Evolutionary conservation across 106 monocot genomes (phyloP).

Genomic region (Acanthochlamys bracteata): DNA sequence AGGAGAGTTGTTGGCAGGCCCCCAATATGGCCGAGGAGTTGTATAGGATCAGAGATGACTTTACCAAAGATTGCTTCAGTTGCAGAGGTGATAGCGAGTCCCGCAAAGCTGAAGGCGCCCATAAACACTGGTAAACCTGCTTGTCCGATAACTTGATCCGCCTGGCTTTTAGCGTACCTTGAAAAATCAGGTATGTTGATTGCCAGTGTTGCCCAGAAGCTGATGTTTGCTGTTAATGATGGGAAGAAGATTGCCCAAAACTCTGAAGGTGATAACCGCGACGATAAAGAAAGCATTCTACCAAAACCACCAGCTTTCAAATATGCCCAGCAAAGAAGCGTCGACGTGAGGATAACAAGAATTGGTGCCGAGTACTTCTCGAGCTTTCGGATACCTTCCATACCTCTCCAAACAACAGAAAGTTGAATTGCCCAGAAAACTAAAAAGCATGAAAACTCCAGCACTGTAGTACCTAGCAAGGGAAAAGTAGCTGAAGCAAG

Average conservation of each 20-base stretch:
- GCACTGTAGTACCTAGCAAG: conserved; percentile 29
- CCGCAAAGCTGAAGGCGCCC: conserved; percentile 80
- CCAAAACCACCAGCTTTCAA: conserved; percentile 71
- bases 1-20: conserved; percentile 36
- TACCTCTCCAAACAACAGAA: conserved; percentile 34
- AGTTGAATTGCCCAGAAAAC: conserved; percentile 72
- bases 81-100: conserved; percentile 70
- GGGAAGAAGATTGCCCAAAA: conserved; percentile 86
- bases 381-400: conserved; percentile 63
- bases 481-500: conserved; percentile 9
- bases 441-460: conserved; percentile 65
- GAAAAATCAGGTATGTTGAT: conserved; percentile 95
- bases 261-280: conserved; percentile 32
- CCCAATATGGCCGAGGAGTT: conserved; percentile 58
- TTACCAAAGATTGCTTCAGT: conserved; percentile 74
- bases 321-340: conserved; percentile 69
- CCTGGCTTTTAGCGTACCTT: conserved; percentile 71
- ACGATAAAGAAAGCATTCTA: conserved; percentile 43
- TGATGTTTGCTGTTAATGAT: conserved; percentile 79
- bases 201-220: conserved; percentile 93
- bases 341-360: conserved; percentile 46
- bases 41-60: conserved; percentile 78
- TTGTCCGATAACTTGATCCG: conserved; percentile 79
- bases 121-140: conserved; percentile 78
- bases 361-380: conserved; percentile 85